Conservation (phyloP, 495 filamentous ascomycete species). For the Xylaria palmicola region DNA sequence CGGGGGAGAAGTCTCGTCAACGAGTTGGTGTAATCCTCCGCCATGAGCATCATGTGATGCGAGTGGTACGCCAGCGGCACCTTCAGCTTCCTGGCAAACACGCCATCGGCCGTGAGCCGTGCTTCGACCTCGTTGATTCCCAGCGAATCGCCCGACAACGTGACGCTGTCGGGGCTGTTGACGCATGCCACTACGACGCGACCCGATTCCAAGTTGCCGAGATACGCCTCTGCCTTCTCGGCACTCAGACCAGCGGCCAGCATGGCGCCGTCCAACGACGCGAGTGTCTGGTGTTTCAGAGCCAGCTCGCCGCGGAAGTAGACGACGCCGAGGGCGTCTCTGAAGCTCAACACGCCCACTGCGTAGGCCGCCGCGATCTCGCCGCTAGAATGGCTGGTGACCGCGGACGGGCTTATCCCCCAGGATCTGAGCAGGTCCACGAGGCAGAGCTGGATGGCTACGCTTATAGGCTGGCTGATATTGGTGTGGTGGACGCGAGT, state of each 20-base stretch:
- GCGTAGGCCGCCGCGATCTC: slow-evolving; percentile 49
- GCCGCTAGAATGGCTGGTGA: slow-evolving; percentile 55
- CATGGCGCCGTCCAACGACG: slow-evolving; percentile 41
- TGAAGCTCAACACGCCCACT: slow-evolving; percentile 23
- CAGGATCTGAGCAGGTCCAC: slow-evolving; percentile 44
- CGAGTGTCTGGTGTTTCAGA: not conserved
- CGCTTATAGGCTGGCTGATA: slow-evolving; percentile 40
- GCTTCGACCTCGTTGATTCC: slow-evolving; percentile 31
- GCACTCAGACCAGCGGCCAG: slow-evolving; percentile 39
- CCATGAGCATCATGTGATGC: slow-evolving; percentile 42
- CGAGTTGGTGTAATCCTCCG: slow-evolving; percentile 35
- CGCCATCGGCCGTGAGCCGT: slow-evolving; percentile 25
- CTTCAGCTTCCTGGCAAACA: slow-evolving; percentile 39
- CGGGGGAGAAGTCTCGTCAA: not conserved
- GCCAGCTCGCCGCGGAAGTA: slow-evolving; percentile 47
- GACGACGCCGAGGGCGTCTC: slow-evolving; percentile 44
- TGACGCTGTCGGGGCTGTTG: slow-evolving; percentile 44
- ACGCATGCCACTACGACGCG: slow-evolving; percentile 37
- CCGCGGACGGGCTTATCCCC: slow-evolving; percentile 43
- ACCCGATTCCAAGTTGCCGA: slow-evolving; percentile 25
- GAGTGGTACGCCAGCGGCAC: slow-evolving; percentile 48
- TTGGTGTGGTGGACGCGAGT: slow-evolving; percentile 28
- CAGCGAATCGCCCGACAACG: slow-evolving; percentile 40
- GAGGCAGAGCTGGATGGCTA: slow-evolving; percentile 41
- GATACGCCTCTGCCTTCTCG: slow-evolving; percentile 35